Conservation (phyloP, 148 eudicot species). For the Limonium bicolor region DNA sequence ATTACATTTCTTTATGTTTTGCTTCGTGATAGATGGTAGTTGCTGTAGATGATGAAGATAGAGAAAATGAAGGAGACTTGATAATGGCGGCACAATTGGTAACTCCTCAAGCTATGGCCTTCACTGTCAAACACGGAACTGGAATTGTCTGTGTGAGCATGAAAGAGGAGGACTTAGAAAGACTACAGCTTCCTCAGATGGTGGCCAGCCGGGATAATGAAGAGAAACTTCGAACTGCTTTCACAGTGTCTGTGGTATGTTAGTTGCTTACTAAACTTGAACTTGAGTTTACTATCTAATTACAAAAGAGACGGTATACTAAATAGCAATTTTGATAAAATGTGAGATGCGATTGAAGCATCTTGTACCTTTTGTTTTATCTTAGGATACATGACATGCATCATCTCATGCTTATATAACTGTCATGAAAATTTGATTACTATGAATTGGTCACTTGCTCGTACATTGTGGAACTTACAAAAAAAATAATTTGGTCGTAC, state of each 20-base stretch:
- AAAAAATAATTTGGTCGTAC: no score
- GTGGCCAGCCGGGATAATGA: constrained; percentile 34
- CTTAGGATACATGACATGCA: no score
- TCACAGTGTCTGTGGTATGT: constrained; percentile 58
- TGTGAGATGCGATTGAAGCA: no score
- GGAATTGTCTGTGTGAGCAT: constrained; percentile 65
- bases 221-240: constrained; percentile 54
- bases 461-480: no score
- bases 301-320: no score
- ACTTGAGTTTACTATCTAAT: no score
- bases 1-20: not conserved
- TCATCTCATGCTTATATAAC: no score
- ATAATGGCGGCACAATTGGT: constrained; percentile 54
- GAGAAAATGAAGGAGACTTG: constrained; percentile 69
- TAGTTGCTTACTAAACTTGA: not conserved
- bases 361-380: no score
- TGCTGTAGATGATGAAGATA: constrained; percentile 62
- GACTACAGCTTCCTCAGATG: constrained; percentile 50
- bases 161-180: constrained; percentile 47
- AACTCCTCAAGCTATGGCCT: constrained; percentile 61
- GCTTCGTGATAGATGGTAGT: constrained; percentile 39
- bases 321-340: no score
- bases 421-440: no score
- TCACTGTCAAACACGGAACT: constrained; percentile 59
- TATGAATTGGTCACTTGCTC: no score